These are phyloP conservation scores for Tardiomyces digboiensis DNA, from an alignment of 1,139 yeast genomes.

Conservation along the genomic window DNA sequence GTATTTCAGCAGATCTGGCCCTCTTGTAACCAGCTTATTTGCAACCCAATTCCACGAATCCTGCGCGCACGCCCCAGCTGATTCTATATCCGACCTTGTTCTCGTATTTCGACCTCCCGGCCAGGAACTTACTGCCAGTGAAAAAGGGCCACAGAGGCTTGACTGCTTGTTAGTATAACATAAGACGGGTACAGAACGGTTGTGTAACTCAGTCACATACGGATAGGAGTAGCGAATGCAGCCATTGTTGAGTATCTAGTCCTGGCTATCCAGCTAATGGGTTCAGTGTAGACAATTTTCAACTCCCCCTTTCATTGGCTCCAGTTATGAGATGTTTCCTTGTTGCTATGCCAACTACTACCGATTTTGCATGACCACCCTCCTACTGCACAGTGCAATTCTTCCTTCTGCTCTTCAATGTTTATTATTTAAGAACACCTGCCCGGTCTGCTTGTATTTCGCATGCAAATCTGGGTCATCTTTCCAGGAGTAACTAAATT, in stretches of 20 bases:
- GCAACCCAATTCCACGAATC: not conserved
- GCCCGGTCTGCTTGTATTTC: too few species aligned
- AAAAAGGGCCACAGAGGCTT: slow-evolving; percentile 65
- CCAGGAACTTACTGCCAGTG: slow-evolving; percentile 39
- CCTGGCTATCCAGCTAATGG: not conserved
- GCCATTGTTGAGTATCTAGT: not conserved
- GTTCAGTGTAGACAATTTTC: not conserved
- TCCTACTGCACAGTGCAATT: too few species aligned
- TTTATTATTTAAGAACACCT: too few species aligned
- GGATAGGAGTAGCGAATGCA: slow-evolving; percentile 39
- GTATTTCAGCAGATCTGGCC: too few species aligned
- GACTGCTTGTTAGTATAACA: slow-evolving; percentile 15
- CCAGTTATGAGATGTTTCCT: too few species aligned
- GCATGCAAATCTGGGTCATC: too few species aligned
- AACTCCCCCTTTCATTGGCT: not conserved
- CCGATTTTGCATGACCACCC: too few species aligned
- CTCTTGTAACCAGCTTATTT: not conserved
- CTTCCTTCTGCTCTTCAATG: too few species aligned
- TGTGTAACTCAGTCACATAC: not conserved
- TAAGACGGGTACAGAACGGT: not conserved
- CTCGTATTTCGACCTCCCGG: too few species aligned
- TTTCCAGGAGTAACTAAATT: too few species aligned
- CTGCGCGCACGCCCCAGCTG: not conserved
- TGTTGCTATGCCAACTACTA: too few species aligned
- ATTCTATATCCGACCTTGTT: too few species aligned